Percentiles rank a stretch among this genome's conserved stretches.
Conservation (phyloP, 768 basidiomycete genomes). For the Pulveroboletus sp. region DNA sequence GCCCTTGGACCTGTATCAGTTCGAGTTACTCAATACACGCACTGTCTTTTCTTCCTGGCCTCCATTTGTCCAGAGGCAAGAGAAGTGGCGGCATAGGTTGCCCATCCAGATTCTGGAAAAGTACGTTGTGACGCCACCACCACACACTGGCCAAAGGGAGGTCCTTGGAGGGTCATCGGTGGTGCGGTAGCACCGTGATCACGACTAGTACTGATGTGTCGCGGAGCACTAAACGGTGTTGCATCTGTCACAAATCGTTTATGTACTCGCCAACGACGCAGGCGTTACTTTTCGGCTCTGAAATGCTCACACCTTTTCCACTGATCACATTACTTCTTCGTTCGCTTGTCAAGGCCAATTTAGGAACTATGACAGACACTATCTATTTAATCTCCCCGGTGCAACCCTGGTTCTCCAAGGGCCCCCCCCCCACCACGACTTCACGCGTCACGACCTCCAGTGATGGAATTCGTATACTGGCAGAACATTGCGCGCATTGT, state of each 20-base stretch:
- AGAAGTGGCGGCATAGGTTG: too few species aligned
- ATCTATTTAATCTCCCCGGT: slow-evolving; percentile 20
- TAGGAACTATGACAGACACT: neutral
- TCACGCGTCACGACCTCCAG: slow-evolving; percentile 22
- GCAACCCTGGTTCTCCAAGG: neutral
- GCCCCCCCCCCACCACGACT: slow-evolving; percentile 7
- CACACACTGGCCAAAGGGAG: too few species aligned
- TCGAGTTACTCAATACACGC: neutral
- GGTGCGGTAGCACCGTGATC: neutral
- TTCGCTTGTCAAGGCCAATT: slow-evolving; percentile 5
- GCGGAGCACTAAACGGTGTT: neutral
- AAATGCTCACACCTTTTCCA: slow-evolving; percentile 10
- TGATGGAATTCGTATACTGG: slow-evolving; percentile 15
- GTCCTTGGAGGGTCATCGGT: neutral
- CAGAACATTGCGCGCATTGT: slow-evolving; percentile 7
- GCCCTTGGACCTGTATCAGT: slow-evolving; percentile 6
- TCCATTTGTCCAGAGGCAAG: too few species aligned
- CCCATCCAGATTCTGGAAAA: too few species aligned
- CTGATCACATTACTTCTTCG: too few species aligned
- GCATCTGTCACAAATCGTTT: neutral
- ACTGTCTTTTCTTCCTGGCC: neutral
- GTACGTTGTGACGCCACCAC: too few species aligned
- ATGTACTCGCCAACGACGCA: slow-evolving; percentile 3
- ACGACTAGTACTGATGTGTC: neutral
- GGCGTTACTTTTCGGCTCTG: slow-evolving; percentile 8